Percentiles rank a stretch among this genome's conserved stretches.
These are phyloP conservation scores for Wolfiporia cocos DNA, from an alignment of 1,284 basidiomycete species.

Conservation along the genomic window DNA sequence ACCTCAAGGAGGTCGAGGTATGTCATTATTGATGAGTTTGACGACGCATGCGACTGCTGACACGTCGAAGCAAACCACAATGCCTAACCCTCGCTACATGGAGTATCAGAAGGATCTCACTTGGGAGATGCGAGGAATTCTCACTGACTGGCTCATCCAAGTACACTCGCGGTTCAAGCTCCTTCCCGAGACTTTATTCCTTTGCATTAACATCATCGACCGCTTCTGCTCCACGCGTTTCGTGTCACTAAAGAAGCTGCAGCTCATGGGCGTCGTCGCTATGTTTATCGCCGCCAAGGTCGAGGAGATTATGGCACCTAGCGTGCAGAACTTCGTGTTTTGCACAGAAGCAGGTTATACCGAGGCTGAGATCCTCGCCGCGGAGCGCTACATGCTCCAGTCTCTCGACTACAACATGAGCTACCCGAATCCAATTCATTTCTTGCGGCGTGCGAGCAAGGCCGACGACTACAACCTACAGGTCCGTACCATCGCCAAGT, in stretches of 20 bases:
- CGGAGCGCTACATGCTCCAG: constrained; percentile 90
- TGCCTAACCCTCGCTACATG: constrained; percentile 91
- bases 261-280: constrained; percentile 92
- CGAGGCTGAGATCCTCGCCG: constrained; percentile 85
- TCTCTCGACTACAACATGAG: constrained; percentile 90
- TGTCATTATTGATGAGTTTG: constrained; percentile 11
- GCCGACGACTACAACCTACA: constrained; percentile 95
- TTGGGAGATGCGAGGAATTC: constrained; percentile 92
- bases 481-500: constrained; percentile 89
- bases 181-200: constrained; percentile 93
- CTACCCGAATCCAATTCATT: constrained; percentile 93
- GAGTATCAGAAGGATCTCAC: constrained; percentile 84
- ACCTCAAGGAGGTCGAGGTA: constrained; percentile 78
- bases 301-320: constrained; percentile 93
- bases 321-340: constrained; percentile 82
- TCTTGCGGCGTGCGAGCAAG: constrained; percentile 88
- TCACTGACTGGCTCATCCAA: constrained; percentile 97
- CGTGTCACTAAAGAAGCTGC: constrained; percentile 89
- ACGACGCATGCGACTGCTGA: constrained; percentile 4
- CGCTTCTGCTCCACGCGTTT: constrained; percentile 90
- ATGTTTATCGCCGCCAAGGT: constrained; percentile 95
- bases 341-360: constrained; percentile 88
- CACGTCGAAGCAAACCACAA: constrained; percentile 57
- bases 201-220: constrained; percentile 94
- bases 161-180: constrained; percentile 93